Percentiles rank a stretch among this genome's conserved stretches.
phyloP scores from a whole-genome alignment of 2,329 filamentous ascomycete genomes.

The Anisogramma anomala region DNA sequence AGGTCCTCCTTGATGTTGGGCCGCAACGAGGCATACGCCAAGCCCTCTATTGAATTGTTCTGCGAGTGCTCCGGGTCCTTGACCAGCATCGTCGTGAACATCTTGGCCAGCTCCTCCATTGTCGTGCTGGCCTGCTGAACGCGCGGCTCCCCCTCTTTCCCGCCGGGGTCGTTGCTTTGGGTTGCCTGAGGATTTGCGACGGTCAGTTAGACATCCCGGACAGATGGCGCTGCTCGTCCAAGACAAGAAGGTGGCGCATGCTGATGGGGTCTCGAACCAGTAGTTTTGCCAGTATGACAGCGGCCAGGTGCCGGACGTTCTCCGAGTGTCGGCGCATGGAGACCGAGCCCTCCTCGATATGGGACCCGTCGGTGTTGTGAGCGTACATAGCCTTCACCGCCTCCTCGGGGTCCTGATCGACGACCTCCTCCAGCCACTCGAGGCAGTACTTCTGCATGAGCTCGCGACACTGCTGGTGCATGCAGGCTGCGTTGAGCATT shows the following conservation, averaged over 20 bases:
- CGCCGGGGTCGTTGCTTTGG: conserved; percentile 30
- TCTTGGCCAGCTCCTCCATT: conserved; percentile 52
- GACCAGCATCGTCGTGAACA: conserved; percentile 56
- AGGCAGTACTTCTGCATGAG: conserved; percentile 75
- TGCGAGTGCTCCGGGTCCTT: conserved; percentile 44
- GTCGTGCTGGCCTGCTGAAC: conserved; percentile 45
- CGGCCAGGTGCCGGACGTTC: conserved; percentile 53
- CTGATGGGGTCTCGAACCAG: conserved; percentile 34
- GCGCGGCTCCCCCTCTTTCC: conserved; percentile 27
- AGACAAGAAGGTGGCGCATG: conserved; percentile 17
- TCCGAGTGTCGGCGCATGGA: conserved; percentile 50
- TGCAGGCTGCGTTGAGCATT: conserved; percentile 83
- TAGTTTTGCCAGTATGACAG: conserved; percentile 65
- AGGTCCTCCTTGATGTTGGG: conserved; percentile 76
- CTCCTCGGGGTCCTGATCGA: conserved; percentile 57
- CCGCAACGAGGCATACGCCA: conserved; percentile 84
- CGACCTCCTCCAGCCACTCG: conserved; percentile 76
- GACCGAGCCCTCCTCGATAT: conserved; percentile 48
- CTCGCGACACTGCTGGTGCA: conserved; percentile 70
- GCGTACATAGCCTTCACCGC: conserved; percentile 37
- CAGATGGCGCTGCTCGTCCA: conserved; percentile 11
- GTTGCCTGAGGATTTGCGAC: conserved; percentile 39
- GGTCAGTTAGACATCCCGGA: conserved; percentile 36
- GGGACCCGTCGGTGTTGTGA: conserved; percentile 38
- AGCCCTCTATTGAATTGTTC: conserved; percentile 71